Percentiles rank a stretch among this genome's conserved stretches.
Evolutionary conservation across 148 eudicot genomes (phyloP).

Genomic region (Camellia japonica): DNA sequence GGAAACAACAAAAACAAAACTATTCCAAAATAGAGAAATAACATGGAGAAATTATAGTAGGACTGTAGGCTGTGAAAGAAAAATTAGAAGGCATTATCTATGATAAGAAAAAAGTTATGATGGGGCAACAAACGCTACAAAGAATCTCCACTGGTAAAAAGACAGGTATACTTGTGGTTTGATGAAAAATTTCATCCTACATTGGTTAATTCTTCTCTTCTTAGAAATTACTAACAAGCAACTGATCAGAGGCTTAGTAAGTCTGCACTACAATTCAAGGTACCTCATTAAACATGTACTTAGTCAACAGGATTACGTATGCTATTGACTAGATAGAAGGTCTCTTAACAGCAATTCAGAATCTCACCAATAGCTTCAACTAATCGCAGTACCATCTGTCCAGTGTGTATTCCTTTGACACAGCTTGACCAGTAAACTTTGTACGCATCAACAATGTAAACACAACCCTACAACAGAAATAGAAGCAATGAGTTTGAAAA

Average conservation of each 20-base stretch:
- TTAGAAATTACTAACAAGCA: neutral
- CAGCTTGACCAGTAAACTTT: slow-evolving; percentile 77
- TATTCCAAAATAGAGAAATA: neutral
- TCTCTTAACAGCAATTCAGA: neutral
- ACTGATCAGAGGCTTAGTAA: neutral
- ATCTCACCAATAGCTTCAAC: slow-evolving; percentile 96
- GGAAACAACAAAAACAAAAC: neutral
- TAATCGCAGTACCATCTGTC: slow-evolving; percentile 80
- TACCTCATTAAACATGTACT: neutral
- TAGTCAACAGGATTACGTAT: neutral
- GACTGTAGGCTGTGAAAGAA: neutral
- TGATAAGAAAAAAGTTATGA: too few species aligned
- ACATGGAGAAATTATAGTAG: neutral
- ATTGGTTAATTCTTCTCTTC: neutral
- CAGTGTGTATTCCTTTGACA: slow-evolving; percentile 80
- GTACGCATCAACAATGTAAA: slow-evolving; percentile 79
- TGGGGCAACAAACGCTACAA: too few species aligned
- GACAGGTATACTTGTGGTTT: neutral
- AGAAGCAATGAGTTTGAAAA: slow-evolving; percentile 16
- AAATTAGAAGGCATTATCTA: neutral
- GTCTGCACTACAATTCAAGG: neutral
- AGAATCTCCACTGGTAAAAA: neutral
- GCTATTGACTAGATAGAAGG: neutral
- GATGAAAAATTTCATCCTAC: neutral
- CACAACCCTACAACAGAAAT: slow-evolving; percentile 69